Percentiles rank a stretch among this genome's conserved stretches.
These are phyloP conservation scores for Talaromyces trachyspermus DNA, from an alignment of 495 filamentous ascomycete species.

Conservation along the genomic window DNA sequence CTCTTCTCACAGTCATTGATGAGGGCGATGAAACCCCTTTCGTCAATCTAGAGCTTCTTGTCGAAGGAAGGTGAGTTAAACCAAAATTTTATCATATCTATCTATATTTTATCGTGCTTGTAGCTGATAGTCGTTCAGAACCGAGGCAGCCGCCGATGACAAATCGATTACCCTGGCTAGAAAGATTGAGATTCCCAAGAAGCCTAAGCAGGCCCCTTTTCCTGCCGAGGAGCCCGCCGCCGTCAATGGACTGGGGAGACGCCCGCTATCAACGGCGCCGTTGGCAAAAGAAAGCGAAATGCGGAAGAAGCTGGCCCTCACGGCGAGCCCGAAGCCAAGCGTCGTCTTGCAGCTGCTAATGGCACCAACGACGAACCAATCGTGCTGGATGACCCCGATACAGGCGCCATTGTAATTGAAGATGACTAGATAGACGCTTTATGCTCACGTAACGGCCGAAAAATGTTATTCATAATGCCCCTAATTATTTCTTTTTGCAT, in stretches of 20 bases:
- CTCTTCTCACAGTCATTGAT: conserved; percentile 78
- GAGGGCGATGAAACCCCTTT: conserved; percentile 75
- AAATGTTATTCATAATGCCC: background rate
- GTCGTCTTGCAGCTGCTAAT: conserved; percentile 23
- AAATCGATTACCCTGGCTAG: conserved; percentile 39
- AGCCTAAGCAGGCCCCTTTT: conserved; percentile 30
- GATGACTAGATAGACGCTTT: conserved; percentile 41
- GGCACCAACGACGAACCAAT: conserved; percentile 34
- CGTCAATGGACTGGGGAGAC: too few species aligned
- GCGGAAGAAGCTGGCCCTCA: conserved; percentile 34
- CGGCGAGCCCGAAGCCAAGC: conserved; percentile 37
- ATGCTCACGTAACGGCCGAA: background rate
- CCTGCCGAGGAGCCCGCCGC: conserved; percentile 14
- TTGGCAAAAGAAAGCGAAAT: conserved; percentile 39
- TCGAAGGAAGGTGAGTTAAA: conserved; percentile 37
- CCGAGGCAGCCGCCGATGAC: conserved; percentile 26
- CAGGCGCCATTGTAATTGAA: conserved; percentile 70
- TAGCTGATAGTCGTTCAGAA: conserved; percentile 12
- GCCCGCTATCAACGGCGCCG: conserved; percentile 9
- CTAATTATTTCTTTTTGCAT: too few species aligned
- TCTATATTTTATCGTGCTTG: too few species aligned
- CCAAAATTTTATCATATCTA: background rate
- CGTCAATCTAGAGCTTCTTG: conserved; percentile 70
- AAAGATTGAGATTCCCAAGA: conserved; percentile 43
- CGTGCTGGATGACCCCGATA: conserved; percentile 48